Evolutionary conservation across 768 basidiomycete genomes (phyloP).

Genomic region (Candolleomyces eurysporus): DNA sequence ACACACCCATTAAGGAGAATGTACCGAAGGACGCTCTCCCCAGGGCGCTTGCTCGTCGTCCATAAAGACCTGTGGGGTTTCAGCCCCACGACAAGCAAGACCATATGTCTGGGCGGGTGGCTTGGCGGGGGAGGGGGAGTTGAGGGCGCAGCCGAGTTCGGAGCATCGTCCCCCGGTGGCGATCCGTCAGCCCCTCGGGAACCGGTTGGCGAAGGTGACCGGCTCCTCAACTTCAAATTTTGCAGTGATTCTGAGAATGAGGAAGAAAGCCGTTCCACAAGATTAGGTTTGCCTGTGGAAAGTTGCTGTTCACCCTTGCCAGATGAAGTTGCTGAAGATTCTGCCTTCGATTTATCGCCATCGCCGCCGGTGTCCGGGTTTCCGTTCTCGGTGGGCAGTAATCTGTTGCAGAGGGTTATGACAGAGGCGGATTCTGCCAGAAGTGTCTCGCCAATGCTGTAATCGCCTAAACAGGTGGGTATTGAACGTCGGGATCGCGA

Average conservation of each 20-base stretch:
- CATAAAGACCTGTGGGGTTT: conserved; percentile 61
- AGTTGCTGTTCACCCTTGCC: too few species aligned
- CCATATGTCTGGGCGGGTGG: conserved; percentile 47
- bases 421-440: conserved; percentile 55
- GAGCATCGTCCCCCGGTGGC: background rate
- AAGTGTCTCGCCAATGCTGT: conserved; percentile 55
- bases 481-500: background rate
- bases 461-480: conserved; percentile 44
- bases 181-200: background rate
- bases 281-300: background rate
- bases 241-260: background rate
- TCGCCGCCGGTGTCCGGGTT: conserved; percentile 17
- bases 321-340: too few species aligned
- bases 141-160: background rate
- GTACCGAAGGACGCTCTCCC: conserved; percentile 64
- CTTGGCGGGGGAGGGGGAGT: background rate
- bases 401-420: conserved; percentile 42
- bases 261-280: background rate
- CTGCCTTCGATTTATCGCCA: background rate
- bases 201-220: too few species aligned
- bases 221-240: too few species aligned
- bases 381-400: conserved; percentile 16
- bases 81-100: conserved; percentile 53
- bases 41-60: conserved; percentile 57
- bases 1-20: conserved; percentile 61